Evolutionary conservation across 169 alveolate genomes (phyloP), one percentile per base, ranked within the genome.

Genomic region (Theileria parva): DNA sequence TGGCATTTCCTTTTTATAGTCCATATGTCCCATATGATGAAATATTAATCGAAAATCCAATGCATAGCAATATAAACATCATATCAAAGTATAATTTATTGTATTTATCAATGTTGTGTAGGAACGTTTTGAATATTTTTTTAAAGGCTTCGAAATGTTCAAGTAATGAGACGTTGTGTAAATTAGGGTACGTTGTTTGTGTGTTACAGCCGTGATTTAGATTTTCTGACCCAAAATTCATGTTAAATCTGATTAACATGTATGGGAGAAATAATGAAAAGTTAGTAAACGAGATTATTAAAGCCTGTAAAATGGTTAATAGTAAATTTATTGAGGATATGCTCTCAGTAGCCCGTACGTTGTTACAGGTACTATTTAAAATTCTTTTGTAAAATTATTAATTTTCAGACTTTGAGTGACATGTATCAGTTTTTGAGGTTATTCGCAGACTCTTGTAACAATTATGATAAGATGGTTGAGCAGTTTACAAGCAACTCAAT

Each of bases 251-350:
- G 5, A 12, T 80, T 19, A 80, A 80, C 53, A 44, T 80, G n/a
- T 80, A 80, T 68, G 76, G 88, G 69, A 50, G 88, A 13, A 80
- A 80, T 59, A 80, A 80, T 32, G 78, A 80, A 30, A n/a, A 63
- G 0, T 4, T 73, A 11, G 57, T 51, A 34, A 19, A 32, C 23
- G 64, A 50, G 8, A 32, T 80, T 32, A 37, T 71, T 6, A 53
- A 65, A 51, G 34, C 80, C 17, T 69, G 75, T 34, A 23, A 70
- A n/a, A 9, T 17, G 51, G 30, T 53, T 15, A 79, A 68, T 28
- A 27, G 44, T n/a, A 19, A 59, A 27, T 80, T 72, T 37, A 19
- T 50, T 17, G 59, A 51, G 15, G 71, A 80, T 3, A 39, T 80
- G 84, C 44, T 27, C 37, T n/a, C 17, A 48, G 34, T 80, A 30